Evolutionary conservation across 768 basidiomycete genomes (phyloP), one percentile per base, ranked within the genome.

Genomic region (Rhodotorula paludigena): DNA sequence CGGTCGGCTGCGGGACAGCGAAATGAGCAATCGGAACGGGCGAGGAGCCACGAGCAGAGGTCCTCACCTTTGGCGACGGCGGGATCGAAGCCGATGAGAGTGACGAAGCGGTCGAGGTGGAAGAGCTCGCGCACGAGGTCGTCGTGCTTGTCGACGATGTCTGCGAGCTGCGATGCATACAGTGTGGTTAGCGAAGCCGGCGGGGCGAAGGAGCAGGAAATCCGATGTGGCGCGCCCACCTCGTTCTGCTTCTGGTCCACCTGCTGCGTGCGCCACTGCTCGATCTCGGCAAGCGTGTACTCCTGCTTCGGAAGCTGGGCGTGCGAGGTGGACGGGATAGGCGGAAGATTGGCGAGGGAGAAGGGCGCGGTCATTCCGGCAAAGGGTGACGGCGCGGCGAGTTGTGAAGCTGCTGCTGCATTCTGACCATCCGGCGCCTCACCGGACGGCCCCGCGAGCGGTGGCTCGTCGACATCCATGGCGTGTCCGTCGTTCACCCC

Each of bases 21-120:
- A 54, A 28, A 69, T 36, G 30, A 3, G 32, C 10, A 14, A 32
- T 30, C 8, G 32, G 2, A 28, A 14, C 25, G 18, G 2, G 10
- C 30, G 33, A 47, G 39, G 64, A 67, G 23, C 44, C 10, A 20
- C n/a, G 51, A 68, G 63, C 0, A 28, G 30, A 23, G 41, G 48
- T n/a, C n/a, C 84, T 57, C 68, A 91, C 78, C 66, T 76, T 92
- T 92, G 11, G 89, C 89, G 41, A 89, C 88, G 78, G 81, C 77
- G 15, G 92, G 92, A 78, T 93, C 83, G 77, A 86, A 97, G 28
- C 81, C 82, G 42, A 92, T 79, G 80, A 94, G 82, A 33, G 84
- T 85, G 5, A 85, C 83, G 76, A 88, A 93, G 64, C 87, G 82
- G 71, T 92, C 87, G 78, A 94, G 82, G 76, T 97, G 92, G 78